These are phyloP conservation scores for Aspergillus udagawae DNA, from an alignment of 2,329 filamentous ascomycete genomes.

Conservation along the genomic window DNA sequence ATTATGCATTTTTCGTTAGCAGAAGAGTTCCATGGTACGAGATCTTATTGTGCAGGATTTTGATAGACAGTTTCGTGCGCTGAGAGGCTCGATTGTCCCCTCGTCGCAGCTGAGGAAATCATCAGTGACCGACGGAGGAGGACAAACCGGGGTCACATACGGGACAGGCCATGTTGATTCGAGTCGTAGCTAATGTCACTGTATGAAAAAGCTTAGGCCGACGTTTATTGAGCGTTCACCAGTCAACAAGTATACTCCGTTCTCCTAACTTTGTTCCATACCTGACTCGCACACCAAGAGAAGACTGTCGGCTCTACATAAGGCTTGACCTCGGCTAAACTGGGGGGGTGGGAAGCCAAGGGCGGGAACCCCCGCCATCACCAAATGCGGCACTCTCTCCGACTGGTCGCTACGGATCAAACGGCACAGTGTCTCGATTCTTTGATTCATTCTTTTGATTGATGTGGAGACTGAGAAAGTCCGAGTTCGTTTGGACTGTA, in stretches of 20 bases:
- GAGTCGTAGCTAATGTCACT: no score
- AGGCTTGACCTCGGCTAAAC: conserved; percentile 7
- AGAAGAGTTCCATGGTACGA: no score
- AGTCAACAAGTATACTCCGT: background rate
- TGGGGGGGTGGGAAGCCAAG: background rate
- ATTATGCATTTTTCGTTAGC: no score
- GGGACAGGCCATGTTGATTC: no score
- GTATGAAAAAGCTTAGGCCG: no score
- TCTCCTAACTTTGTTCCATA: background rate
- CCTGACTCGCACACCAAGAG: background rate
- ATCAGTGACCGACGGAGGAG: no score
- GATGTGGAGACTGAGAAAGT: background rate
- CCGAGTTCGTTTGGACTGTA: background rate
- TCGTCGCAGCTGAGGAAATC: no score
- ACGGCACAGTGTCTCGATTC: background rate
- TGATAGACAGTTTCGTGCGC: no score
- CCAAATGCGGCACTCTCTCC: background rate
- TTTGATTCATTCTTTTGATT: background rate
- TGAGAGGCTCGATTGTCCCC: no score
- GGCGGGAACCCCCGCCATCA: background rate
- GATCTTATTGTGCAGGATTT: no score
- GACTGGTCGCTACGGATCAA: conserved; percentile 6
- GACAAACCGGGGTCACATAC: no score
- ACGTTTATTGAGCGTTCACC: no score
- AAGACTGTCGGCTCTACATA: background rate